Base-by-base conservation (phyloP, 768 basidiomycete genomes). In the Boletellus ananiceps region DNA sequence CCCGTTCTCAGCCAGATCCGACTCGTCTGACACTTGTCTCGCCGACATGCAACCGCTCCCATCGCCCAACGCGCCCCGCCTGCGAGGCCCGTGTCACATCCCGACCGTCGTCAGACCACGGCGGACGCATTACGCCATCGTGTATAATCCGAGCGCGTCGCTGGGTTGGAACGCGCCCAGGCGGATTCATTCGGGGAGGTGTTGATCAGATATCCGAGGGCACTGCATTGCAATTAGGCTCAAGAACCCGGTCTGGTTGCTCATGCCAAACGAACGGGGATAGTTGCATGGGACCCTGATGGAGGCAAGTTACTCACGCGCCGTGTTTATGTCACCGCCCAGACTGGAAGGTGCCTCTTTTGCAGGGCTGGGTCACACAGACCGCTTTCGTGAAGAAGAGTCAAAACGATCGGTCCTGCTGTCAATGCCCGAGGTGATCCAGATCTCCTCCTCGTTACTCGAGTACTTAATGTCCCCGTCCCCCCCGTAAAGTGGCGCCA, bases 391-490 rank as follows among this genome's bases (percentile, higher is more conserved):
- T 57, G 57, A 62, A 68, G 64, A 64, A 66, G 61, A 50, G 37
- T 35, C 57, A 52, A 60, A 58, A 59, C 54, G 58, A 64, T 64
- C 63, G 58, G 51, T 63, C 47, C 44, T 56, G 59, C 52, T 66
- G 61, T 61, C 63, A 63, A 60, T 60, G 56, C 47, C 64, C 62
- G 68, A 70, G 64, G 65, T 67, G 75, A 80, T 78, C 79, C 77
- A 61, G 67, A 69, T 74, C 73, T 71, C 60, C 40, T 56, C 50
- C 42, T 50, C 50, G 49, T 65, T 60, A 67, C 65, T 56, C 53
- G 58, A 67, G 80, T 80, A 80, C 79, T 79, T 79, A 79, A 80
- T 79, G 72, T 67, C 74, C 68, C 77, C 76, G 74, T 75, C 73
- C 58, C 45, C 34, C 54, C 56, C 63, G 45, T 63, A 51, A 62